Percentiles rank a stretch among this genome's conserved stretches.
phyloP scores from a whole-genome alignment of 2,329 filamentous ascomycete species.

The Sporothrix brunneoviolacea region DNA sequence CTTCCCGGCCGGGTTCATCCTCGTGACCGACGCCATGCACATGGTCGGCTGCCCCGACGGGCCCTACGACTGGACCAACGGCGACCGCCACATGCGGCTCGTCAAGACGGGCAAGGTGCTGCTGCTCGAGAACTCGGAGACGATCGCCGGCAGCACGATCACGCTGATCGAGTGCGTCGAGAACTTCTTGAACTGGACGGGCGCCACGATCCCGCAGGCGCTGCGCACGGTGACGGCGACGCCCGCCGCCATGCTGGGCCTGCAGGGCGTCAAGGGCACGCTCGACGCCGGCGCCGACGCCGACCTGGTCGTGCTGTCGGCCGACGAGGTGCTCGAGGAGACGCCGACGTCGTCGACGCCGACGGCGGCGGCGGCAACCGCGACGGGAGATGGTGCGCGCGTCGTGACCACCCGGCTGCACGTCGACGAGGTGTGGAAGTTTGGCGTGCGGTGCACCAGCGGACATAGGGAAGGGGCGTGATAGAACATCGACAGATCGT shows the following conservation, averaged over 20 bases:
- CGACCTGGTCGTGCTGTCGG: constrained; percentile 62
- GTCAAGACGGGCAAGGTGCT: constrained; percentile 67
- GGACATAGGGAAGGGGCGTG: neutral
- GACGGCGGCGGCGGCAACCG: constrained; percentile 6
- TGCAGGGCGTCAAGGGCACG: constrained; percentile 60
- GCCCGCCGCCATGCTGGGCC: constrained; percentile 68
- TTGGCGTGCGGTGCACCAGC: constrained; percentile 48
- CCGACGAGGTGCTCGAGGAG: constrained; percentile 32
- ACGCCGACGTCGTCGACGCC: constrained; percentile 10
- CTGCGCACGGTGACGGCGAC: constrained; percentile 68
- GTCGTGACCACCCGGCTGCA: constrained; percentile 38
- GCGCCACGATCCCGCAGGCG: constrained; percentile 59
- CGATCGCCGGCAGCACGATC: constrained; percentile 68
- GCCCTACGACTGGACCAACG: constrained; percentile 79
- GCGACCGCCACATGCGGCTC: constrained; percentile 49
- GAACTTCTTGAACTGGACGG: constrained; percentile 73
- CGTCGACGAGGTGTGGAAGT: constrained; percentile 77
- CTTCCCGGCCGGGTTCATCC: constrained; percentile 75
- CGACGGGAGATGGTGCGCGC: neutral
- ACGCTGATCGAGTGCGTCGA: constrained; percentile 75
- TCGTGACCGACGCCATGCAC: constrained; percentile 91
- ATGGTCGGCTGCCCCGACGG: constrained; percentile 79
- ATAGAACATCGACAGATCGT: neutral
- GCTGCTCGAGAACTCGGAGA: constrained; percentile 69
- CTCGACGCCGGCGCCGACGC: constrained; percentile 58